Percentiles rank a stretch among this genome's conserved stretches.
Conservation (phyloP, 306 rosid species). For the Vigna mungo region DNA sequence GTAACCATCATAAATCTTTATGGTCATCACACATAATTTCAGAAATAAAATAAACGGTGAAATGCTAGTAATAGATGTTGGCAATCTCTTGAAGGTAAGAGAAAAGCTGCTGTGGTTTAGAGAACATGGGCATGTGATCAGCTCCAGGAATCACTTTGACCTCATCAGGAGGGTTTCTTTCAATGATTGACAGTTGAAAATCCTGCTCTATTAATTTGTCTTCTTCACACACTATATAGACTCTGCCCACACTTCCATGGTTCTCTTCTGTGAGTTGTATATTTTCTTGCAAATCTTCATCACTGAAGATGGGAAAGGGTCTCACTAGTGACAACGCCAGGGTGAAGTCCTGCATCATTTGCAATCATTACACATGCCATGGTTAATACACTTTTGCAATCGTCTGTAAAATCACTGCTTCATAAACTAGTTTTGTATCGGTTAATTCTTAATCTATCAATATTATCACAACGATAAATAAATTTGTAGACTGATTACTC, state of each 20-base stretch:
- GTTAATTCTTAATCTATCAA: not conserved
- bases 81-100: too few relatives aligned
- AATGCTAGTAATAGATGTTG: too few relatives aligned
- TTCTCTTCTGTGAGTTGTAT: not conserved
- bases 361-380: not conserved
- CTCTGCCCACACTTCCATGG: not conserved
- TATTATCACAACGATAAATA: not conserved
- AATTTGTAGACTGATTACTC: not conserved
- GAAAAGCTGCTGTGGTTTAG: too few relatives aligned
- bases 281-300: not conserved
- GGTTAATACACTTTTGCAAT: not conserved
- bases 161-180: conserved; percentile 42
- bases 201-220: conserved; percentile 34
- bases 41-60: too few relatives aligned
- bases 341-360: not conserved
- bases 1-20: too few relatives aligned
- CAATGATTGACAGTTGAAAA: conserved; percentile 49
- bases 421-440: not conserved
- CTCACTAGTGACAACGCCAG: not conserved
- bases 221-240: conserved; percentile 45
- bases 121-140: too few relatives aligned
- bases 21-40: too few relatives aligned
- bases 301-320: not conserved
- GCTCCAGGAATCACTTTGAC: conserved; percentile 42
- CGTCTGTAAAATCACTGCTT: not conserved